phyloP scores from a whole-genome alignment of 2,329 filamentous ascomycete species.

The Talaromyces sp. region DNA sequence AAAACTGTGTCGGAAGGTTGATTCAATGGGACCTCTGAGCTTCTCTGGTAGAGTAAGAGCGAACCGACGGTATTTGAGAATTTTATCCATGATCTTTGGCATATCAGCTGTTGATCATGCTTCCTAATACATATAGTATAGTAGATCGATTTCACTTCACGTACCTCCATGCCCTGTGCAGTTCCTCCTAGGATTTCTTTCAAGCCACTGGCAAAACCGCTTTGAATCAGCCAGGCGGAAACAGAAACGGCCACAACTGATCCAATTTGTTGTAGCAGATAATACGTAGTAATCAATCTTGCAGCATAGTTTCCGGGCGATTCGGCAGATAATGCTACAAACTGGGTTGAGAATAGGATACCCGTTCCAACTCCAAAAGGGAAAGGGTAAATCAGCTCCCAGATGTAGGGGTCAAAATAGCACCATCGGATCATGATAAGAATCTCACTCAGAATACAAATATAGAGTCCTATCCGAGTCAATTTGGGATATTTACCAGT shows the following conservation, averaged over 20 bases:
- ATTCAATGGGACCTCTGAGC: background rate
- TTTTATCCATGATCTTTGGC: background rate
- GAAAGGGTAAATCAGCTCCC: slow-evolving; percentile 2
- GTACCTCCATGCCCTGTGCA: background rate
- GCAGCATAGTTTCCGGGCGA: background rate
- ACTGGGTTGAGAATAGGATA: slow-evolving; percentile 2
- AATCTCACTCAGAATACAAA: background rate
- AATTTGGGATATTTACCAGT: background rate
- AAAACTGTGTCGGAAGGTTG: background rate
- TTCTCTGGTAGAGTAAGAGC: background rate
- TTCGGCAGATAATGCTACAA: slow-evolving; percentile 4
- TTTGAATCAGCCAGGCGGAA: background rate
- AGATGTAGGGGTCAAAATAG: background rate
- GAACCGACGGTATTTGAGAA: background rate
- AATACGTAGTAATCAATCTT: slow-evolving; percentile 4
- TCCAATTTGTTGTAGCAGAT: slow-evolving; percentile 5
- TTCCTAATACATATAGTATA: too few species aligned
- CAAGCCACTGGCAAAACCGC: background rate
- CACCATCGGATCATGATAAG: slow-evolving; percentile 1
- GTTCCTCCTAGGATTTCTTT: background rate
- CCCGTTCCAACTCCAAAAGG: background rate
- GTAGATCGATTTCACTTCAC: too few species aligned
- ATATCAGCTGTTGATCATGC: background rate
- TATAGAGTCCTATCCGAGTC: background rate
- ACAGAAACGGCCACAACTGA: slow-evolving; percentile 2